Percentiles rank a stretch among this genome's conserved stretches.
These are phyloP conservation scores for Exophiala calicioides DNA, from an alignment of 2,329 filamentous ascomycete genomes.

Conservation along the genomic window DNA sequence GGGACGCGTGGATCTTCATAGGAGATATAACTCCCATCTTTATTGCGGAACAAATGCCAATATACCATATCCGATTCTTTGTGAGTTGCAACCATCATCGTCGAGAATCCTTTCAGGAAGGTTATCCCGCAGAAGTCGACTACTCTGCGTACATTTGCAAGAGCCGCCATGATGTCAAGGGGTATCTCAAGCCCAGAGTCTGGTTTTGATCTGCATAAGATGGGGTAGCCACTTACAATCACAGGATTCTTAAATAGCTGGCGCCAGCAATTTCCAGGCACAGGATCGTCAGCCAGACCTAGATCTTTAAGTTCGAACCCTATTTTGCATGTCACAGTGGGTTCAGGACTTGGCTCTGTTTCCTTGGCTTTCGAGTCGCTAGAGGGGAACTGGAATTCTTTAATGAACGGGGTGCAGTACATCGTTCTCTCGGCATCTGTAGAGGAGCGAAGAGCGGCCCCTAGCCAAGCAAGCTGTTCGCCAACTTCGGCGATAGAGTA, in stretches of 20 bases:
- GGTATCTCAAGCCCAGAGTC: slow-evolving; percentile 38
- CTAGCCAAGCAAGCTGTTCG: slow-evolving; percentile 41
- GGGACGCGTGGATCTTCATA: slow-evolving; percentile 27
- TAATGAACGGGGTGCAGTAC: slow-evolving; percentile 22
- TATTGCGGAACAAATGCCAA: slow-evolving; percentile 38
- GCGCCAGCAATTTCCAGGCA: slow-evolving; percentile 36
- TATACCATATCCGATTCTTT: slow-evolving; percentile 25
- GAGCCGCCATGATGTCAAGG: slow-evolving; percentile 33
- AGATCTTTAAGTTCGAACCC: slow-evolving; percentile 10
- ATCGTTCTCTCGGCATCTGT: slow-evolving; percentile 17
- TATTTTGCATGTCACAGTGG: slow-evolving; percentile 9
- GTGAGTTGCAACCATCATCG: slow-evolving; percentile 36
- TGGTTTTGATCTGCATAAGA: slow-evolving; percentile 22
- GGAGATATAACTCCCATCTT: slow-evolving; percentile 32
- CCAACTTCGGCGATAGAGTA: slow-evolving; percentile 37
- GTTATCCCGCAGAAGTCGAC: slow-evolving; percentile 32
- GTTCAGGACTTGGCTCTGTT: background rate
- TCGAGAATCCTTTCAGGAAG: slow-evolving; percentile 41
- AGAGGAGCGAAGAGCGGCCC: slow-evolving; percentile 35
- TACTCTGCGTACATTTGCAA: slow-evolving; percentile 27
- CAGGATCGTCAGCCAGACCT: background rate
- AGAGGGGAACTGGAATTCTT: background rate
- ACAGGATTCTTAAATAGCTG: slow-evolving; percentile 34
- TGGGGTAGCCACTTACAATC: slow-evolving; percentile 37
- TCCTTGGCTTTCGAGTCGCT: background rate